Percentiles rank a stretch among this genome's conserved stretches.
Conservation (phyloP, 108 stramenopile genomes). For the Skeletonema grethae region DNA sequence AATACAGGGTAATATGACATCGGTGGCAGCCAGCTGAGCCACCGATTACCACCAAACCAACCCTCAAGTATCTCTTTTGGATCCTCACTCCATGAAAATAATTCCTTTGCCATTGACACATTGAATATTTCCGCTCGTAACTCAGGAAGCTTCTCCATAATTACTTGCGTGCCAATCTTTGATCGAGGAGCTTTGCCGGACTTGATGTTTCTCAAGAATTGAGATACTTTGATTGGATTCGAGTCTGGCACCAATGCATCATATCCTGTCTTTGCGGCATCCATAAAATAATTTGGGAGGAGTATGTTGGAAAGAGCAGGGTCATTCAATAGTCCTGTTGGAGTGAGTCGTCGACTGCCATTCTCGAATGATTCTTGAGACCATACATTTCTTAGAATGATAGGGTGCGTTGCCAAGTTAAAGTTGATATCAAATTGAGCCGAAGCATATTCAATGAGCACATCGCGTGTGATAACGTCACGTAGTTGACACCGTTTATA, state of each 20-base stretch:
- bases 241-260: conserved; percentile 61
- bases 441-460: conserved; percentile 26
- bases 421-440: conserved; percentile 23
- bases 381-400: conserved; percentile 39
- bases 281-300: conserved; percentile 59
- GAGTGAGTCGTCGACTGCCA: conserved; percentile 46
- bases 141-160: conserved; percentile 61
- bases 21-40: conserved; percentile 39
- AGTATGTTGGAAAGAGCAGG: conserved; percentile 48
- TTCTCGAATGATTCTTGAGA: conserved; percentile 23
- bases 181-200: conserved; percentile 47
- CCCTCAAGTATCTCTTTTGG: not conserved
- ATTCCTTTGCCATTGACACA: conserved; percentile 36
- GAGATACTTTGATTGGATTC: conserved; percentile 33
- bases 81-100: conserved; percentile 72
- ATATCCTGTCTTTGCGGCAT: conserved; percentile 51
- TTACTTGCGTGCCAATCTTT: conserved; percentile 80
- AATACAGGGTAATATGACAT: conserved; percentile 75
- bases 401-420: conserved; percentile 31
- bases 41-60: not conserved
- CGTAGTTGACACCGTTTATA: conserved; percentile 18
- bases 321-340: conserved; percentile 55
- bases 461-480: conserved; percentile 29
- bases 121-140: conserved; percentile 62
- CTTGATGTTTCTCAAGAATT: conserved; percentile 53